Evolutionary conservation across 2,329 filamentous ascomycete genomes (phyloP), one percentile per base, ranked within the genome.

Genomic region (Scytalidium sp.): DNA sequence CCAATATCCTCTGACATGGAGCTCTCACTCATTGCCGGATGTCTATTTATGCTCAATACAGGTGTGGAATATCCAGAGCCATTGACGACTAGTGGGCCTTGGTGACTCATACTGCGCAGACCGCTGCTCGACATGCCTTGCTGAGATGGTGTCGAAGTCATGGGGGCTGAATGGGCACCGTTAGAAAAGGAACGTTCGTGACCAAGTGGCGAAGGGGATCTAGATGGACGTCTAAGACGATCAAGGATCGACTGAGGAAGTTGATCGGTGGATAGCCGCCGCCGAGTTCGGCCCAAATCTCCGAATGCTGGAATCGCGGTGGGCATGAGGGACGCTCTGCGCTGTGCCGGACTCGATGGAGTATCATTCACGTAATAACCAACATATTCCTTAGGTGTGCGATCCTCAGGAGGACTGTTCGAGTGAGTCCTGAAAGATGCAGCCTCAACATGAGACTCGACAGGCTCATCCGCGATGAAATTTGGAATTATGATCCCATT

Each of bases 401-500:
- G 25, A 15, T 64, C 57, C 13, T 62, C 62, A 22, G 61, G 56
- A 17, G 60, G 51, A n/a, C 52, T 57, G 19, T 52, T 57, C 19
- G 57, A 45, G 5, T 46, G 23, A 36, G 55, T 47, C 11, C 45
- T 23, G 45, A 45, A 46, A 27, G 46, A 27, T 41, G 46, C 53
- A 10, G 40, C 39, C 17, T 59, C 58, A 46, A 53, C 56, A 15
- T 41, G 43, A 43, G 49, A 39, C 3, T 63, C 63, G 3, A 45
- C 41, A 52, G 54, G 65, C 45, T 79, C 82, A 52, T 83, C 79
- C 1, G 80, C 68, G 39, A 78, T 75, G 56, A 83, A 83, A 58
- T 72, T 81, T 3, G 80, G 76, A 11, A 82, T 74, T 2, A 75
- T 61, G 11, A 76, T 64, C 3, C 78, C 77, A 50, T 80, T 82